A percentile compares a stretch with the other conserved stretches of the same genome.
Conservation (phyloP, 768 basidiomycete genomes). For the Trichaptum fuscoviolaceum region DNA sequence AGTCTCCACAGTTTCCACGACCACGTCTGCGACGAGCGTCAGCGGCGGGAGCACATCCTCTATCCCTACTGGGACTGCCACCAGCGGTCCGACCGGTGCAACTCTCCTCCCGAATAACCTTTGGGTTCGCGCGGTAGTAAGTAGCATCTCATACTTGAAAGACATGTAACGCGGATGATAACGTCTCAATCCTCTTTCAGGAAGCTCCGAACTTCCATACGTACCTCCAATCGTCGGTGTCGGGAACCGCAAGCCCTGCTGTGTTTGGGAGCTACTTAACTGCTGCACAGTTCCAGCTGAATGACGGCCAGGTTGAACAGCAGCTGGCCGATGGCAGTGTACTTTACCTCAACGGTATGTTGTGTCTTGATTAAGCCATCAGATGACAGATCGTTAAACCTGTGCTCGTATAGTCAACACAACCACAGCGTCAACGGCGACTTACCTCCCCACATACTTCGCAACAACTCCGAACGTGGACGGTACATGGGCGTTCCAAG, state of each 20-base stretch:
- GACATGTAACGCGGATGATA: not conserved
- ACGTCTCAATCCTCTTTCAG: conserved; percentile 21
- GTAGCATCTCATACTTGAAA: conserved; percentile 16
- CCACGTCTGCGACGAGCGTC: not conserved
- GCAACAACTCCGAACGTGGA: conserved; percentile 9
- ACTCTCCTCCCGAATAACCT: conserved; percentile 46
- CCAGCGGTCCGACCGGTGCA: conserved; percentile 20
- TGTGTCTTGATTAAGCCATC: not conserved
- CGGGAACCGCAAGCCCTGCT: conserved; percentile 36
- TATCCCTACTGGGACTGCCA: conserved; percentile 14
- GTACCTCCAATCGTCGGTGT: conserved; percentile 49
- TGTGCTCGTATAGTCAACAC: not conserved
- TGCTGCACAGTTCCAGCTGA: conserved; percentile 56
- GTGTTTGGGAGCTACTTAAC: conserved; percentile 46
- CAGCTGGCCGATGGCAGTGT: conserved; percentile 18
- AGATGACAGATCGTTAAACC: not conserved
- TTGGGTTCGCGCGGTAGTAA: conserved; percentile 53
- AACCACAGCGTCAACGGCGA: conserved; percentile 5
- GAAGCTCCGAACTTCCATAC: conserved; percentile 57
- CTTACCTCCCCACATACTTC: conserved; percentile 11
- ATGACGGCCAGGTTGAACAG: conserved; percentile 51
- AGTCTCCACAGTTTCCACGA: conserved; percentile 6
- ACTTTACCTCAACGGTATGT: conserved; percentile 10
- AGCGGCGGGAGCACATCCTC: conserved; percentile 2
- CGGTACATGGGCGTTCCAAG: conserved; percentile 12